Conservation (phyloP, 176 grass and related monocot genomes). For the Canna indica region DNA sequence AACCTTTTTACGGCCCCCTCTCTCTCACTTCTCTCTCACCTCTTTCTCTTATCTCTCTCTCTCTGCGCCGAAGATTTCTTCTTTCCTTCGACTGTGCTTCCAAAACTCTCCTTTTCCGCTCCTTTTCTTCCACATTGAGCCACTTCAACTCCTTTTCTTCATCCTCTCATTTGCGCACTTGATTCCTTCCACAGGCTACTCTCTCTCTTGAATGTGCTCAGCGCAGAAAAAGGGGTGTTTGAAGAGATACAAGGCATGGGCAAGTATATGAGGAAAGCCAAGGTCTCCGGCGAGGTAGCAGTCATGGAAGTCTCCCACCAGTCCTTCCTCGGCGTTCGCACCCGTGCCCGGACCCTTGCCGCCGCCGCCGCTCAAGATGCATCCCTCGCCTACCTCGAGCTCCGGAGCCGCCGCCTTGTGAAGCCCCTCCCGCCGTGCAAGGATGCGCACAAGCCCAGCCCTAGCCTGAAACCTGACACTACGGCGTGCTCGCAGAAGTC, state of each 20-base stretch:
- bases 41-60: too few relatives aligned
- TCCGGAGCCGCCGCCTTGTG: constrained; percentile 22
- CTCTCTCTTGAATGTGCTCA: background rate
- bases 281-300: constrained; percentile 3
- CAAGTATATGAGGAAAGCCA: constrained; percentile 14
- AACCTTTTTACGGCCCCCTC: too few relatives aligned
- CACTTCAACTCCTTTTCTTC: too few relatives aligned
- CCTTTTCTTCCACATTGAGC: background rate
- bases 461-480: background rate
- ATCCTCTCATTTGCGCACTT: too few relatives aligned
- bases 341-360: constrained; percentile 11
- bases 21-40: too few relatives aligned
- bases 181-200: background rate
- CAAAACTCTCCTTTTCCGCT: background rate
- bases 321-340: constrained; percentile 15
- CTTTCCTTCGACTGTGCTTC: background rate
- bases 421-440: constrained; percentile 4
- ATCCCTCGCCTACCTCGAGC: constrained; percentile 18
- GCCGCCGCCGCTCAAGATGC: background rate
- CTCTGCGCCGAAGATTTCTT: background rate
- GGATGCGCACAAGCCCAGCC: background rate
- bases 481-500: background rate
- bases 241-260: constrained; percentile 9
- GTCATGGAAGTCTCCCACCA: constrained; percentile 17
- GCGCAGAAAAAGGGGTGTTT: background rate